Evolutionary conservation across 306 rosid species (phyloP).

Genomic region (Ormosia semicastrata): DNA sequence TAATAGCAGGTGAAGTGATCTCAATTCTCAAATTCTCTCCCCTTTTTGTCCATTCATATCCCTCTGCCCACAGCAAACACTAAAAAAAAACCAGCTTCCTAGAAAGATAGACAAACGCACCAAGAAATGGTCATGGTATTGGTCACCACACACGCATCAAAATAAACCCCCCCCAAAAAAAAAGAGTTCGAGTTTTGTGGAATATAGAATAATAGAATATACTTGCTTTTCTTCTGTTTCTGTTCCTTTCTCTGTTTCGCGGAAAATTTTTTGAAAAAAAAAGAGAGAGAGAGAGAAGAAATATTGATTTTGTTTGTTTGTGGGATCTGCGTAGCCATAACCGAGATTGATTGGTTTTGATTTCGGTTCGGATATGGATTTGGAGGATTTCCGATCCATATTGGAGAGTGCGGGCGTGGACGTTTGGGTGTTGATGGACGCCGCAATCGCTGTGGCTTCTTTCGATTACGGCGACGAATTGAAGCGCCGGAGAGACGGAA

Average conservation of each 20-base stretch:
- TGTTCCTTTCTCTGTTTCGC: background rate
- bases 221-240: background rate
- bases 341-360: background rate
- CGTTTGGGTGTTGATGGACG: slow-evolving; percentile 68
- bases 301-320: background rate
- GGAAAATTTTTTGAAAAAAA: background rate
- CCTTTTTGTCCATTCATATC: background rate
- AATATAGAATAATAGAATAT: background rate
- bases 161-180: background rate
- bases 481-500: slow-evolving; percentile 70
- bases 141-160: background rate
- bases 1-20: background rate
- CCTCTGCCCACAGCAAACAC: background rate
- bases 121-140: too few species aligned
- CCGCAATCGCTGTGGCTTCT: slow-evolving; percentile 75
- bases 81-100: background rate
- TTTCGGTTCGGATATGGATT: slow-evolving; percentile 46
- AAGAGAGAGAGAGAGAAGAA: background rate
- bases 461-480: slow-evolving; percentile 51
- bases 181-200: background rate
- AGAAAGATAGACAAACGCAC: background rate
- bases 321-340: background rate
- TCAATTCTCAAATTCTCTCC: background rate
- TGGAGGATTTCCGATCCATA: slow-evolving; percentile 68
- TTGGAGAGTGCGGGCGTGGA: slow-evolving; percentile 66